Evolutionary conservation across 495 filamentous ascomycete species (phyloP), one percentile per base, ranked within the genome.

Genomic region (Talaromyces stipitatus): DNA sequence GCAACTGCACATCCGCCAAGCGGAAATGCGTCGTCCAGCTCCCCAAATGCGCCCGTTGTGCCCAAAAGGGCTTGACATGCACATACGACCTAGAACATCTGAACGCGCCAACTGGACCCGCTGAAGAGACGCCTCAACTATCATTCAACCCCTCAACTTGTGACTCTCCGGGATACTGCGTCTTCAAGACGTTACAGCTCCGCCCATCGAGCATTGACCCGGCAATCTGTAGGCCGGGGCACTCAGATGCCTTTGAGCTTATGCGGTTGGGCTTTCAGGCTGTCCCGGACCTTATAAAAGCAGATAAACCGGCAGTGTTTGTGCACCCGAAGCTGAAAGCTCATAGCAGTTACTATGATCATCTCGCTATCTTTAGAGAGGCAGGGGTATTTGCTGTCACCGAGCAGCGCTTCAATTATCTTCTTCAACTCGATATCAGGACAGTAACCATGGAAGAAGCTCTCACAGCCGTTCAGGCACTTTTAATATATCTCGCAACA

Each of bases 11-110:
- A 18, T 24, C 20, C 24, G 28, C 48, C 1, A 51, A 51, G 11
- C 48, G 48, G 22, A 51, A 51, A 30, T 51, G 48, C 48, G 23
- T 51, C n/a, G 48, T 51, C 8, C 48, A 51, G 23, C 26, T 51
- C 16, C 48, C 48, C 16, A 51, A 30, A 30, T 51, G 48, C 48
- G 20, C 22, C n/a, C 48, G 48, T 18, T 51, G 48, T 26, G 12
- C 48, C 22, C 48, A 51, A 20, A 51, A 51, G 27, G 48, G 48
- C 8, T 14, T 51, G 4, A 1, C 24, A 16, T 51, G 48, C 22
- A 51, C 27, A 12, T 51, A 51, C 48, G 48, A 51, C 27, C 48
- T 51, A 5, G 48, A 51, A 30, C 48, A 24, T 26, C 5, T 51
- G 12, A 51, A 30, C 16, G 48, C 48, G 24, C 48, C 27, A 7